Evolutionary conservation across 306 rosid genomes (phyloP).

Genomic region (Ormosia emarginata): DNA sequence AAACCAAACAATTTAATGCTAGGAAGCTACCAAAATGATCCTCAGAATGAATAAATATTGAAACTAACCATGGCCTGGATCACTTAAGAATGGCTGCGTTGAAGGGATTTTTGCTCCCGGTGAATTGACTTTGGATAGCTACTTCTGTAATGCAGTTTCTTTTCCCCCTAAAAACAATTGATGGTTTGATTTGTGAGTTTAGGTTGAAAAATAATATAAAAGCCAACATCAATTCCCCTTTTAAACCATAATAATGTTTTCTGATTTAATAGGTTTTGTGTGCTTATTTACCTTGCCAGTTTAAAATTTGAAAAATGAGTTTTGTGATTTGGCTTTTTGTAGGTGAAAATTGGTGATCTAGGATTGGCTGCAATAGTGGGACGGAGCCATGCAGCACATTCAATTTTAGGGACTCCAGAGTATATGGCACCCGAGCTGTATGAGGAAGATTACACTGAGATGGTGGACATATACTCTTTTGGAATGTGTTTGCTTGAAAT

Average conservation of each 20-base stretch:
- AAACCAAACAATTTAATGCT: background rate
- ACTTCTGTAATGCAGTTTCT: background rate
- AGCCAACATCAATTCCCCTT: background rate
- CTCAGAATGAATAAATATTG: background rate
- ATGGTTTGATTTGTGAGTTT: background rate
- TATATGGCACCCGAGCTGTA: conserved; percentile 96
- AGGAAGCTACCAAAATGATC: background rate
- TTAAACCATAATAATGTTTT: background rate
- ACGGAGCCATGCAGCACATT: conserved; percentile 75
- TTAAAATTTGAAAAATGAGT: background rate
- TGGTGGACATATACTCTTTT: conserved; percentile 95
- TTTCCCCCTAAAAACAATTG: background rate
- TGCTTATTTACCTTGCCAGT: background rate
- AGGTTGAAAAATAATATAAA: background rate
- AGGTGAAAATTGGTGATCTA: conserved; percentile 89
- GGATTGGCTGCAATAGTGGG: conserved; percentile 94
- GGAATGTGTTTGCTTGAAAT: conserved; percentile 95
- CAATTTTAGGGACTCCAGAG: conserved; percentile 87
- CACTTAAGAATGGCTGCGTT: background rate
- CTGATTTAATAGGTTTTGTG: background rate
- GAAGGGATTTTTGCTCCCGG: background rate
- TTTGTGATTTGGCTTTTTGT: conserved; percentile 8
- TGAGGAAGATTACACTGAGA: conserved; percentile 91
- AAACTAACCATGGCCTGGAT: background rate
- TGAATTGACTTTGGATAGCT: background rate